Base-by-base conservation (phyloP, 768 basidiomycete genomes). In the Kwoniella dejecticola region DNA sequence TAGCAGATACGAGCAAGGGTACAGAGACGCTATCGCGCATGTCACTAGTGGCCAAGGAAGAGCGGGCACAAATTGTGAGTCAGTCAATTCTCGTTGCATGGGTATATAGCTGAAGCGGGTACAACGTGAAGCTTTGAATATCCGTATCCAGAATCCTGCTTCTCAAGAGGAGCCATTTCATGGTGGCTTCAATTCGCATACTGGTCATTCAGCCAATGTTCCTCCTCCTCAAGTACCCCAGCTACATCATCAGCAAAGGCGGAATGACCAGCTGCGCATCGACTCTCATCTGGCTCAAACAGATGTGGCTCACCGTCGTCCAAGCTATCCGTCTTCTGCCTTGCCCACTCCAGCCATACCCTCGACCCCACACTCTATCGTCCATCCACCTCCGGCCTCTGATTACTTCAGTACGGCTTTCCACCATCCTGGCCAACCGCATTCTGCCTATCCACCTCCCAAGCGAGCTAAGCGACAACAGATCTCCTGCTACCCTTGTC, bases 401-500 rank as follows among this genome's bases (percentile, higher is more conserved):
- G 42, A 56, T n/a, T 45, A 56, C 17, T 56, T 56, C n/a, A 31
- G 44, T 40, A 38, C 29, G 19, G 48, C 48, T 30, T 41, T 27
- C 38, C 47, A 29, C 13, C 38, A 38, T 11, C n/a, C 47, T 47
- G n/a, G 30, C n/a, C 23, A 23, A 38, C 38, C 52, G 33, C 6
- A 38, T 26, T 49, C 61, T 5, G 24, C 38, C 17, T 19, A 31
- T 38, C 40, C 44, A 26, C 44, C 49, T 29, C 31, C 36, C 29
- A 44, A 30, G 17, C 31, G 60, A 31, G 19, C 55, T 19, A 52
- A 47, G 19, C 60, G 71, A 19, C 69, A 71, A 47, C 60, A 60
- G 17, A 71, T 74, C 11, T 67, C 64, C 8, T 74, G 72, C 45
- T 74, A 55, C 30, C 65, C 69, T 11, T 74, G 72, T 40, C 57